A percentile compares a stretch with the other conserved stretches of the same genome.
These are phyloP conservation scores for Cladosporium sp. DNA, from an alignment of 2,329 filamentous ascomycete genomes.

Conservation along the genomic window DNA sequence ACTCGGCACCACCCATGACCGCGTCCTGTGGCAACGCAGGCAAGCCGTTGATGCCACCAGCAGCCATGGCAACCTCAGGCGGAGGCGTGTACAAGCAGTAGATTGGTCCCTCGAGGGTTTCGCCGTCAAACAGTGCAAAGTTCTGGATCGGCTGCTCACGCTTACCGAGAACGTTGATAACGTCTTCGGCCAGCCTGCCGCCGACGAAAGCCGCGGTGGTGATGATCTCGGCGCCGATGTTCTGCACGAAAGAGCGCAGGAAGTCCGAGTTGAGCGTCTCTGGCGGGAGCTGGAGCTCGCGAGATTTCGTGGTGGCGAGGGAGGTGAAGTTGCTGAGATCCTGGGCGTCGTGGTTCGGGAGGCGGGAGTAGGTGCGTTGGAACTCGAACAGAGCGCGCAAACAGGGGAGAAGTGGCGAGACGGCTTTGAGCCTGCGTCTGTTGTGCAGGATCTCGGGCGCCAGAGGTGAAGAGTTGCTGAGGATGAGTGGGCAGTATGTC, in stretches of 20 bases:
- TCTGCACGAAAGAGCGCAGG: conserved; percentile 81
- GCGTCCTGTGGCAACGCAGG: conserved; percentile 7
- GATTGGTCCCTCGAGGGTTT: conserved; percentile 73
- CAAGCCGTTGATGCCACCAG: background rate
- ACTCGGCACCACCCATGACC: background rate
- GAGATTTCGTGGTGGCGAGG: conserved; percentile 75
- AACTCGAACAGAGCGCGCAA: conserved; percentile 91
- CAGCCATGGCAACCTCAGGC: conserved; percentile 31
- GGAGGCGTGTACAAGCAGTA: conserved; percentile 63
- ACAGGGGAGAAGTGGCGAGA: conserved; percentile 83
- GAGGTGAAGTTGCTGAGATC: conserved; percentile 78
- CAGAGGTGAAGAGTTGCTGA: conserved; percentile 79
- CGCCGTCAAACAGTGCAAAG: conserved; percentile 87
- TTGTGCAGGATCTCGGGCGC: conserved; percentile 67
- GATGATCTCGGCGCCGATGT: conserved; percentile 78
- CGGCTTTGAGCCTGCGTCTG: conserved; percentile 67
- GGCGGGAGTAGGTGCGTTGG: conserved; percentile 48
- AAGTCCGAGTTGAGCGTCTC: conserved; percentile 59
- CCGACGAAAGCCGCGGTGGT: conserved; percentile 88
- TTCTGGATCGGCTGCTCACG: conserved; percentile 96
- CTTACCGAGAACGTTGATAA: conserved; percentile 91
- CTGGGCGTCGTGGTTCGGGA: conserved; percentile 56
- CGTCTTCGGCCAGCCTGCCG: conserved; percentile 89
- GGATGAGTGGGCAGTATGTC: conserved; percentile 80
- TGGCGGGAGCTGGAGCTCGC: conserved; percentile 56